A percentile compares a stretch with the other conserved stretches of the same genome.
Evolutionary conservation across 2,329 filamentous ascomycete species (phyloP).

Genomic region (Zopfia rhizophila): DNA sequence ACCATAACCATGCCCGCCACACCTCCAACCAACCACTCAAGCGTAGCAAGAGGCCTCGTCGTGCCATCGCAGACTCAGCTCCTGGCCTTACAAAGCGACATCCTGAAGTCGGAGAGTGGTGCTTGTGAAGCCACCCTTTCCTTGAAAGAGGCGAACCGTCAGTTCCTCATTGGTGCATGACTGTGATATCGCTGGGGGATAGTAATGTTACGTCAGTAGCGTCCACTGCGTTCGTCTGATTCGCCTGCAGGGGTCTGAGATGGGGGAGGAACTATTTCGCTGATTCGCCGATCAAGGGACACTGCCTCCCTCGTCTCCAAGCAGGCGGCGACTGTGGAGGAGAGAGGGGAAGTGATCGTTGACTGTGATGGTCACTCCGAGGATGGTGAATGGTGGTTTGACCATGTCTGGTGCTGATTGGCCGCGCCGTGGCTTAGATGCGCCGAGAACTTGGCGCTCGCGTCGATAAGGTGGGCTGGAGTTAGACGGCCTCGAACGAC

Average conservation of each 20-base stretch:
- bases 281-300: slow-evolving; percentile 9
- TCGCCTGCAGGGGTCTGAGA: slow-evolving; percentile 18
- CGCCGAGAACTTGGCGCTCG: slow-evolving; percentile 8
- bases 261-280: slow-evolving; percentile 5
- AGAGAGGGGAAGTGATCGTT: slow-evolving; percentile 1
- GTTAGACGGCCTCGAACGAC: slow-evolving; percentile 15
- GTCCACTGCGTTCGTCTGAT: background rate
- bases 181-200: background rate
- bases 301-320: slow-evolving; percentile 26
- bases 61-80: background rate
- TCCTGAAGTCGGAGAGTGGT: slow-evolving; percentile 3
- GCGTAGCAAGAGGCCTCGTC: background rate
- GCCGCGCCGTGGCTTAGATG: background rate
- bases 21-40: slow-evolving; percentile 9
- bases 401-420: slow-evolving; percentile 1
- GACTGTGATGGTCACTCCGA: slow-evolving; percentile 2
- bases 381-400: slow-evolving; percentile 4
- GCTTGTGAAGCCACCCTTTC: slow-evolving; percentile 8
- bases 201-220: slow-evolving; percentile 14
- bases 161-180: background rate
- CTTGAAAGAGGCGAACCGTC: background rate
- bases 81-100: background rate
- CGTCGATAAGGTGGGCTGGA: slow-evolving; percentile 22
- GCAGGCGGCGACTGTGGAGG: slow-evolving; percentile 9
- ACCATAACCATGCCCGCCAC: background rate